Evolutionary conservation across 345 rosid genomes (phyloP).

Genomic region (Pugionium cornutum): DNA sequence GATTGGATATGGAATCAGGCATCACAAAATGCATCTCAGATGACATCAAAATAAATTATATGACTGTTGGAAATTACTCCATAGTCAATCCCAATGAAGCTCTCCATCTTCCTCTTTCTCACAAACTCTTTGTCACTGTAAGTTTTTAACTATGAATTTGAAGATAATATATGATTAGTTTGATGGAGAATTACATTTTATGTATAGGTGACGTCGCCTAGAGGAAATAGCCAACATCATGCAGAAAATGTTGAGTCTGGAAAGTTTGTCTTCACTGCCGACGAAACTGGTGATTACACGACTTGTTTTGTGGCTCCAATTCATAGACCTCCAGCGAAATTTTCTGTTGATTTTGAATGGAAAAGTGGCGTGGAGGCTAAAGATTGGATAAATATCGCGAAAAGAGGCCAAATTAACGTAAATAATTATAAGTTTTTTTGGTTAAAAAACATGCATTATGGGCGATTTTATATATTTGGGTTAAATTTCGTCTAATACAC

Average conservation of each 20-base stretch:
- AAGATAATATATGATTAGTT: neutral
- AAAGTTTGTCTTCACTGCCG: conserved; percentile 69
- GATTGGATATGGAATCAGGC: conserved; percentile 67
- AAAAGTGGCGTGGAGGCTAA: conserved; percentile 71
- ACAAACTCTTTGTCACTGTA: conserved; percentile 65
- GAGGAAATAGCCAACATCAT: conserved; percentile 57
- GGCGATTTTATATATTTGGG: no score
- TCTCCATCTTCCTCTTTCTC: conserved; percentile 55
- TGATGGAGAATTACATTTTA: neutral
- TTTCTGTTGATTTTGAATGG: conserved; percentile 77
- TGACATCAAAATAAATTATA: conserved; percentile 62
- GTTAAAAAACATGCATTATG: no score
- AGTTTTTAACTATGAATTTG: neutral
- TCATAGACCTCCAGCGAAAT: conserved; percentile 37
- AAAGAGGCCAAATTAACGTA: conserved; percentile 71
- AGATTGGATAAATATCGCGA: conserved; percentile 76
- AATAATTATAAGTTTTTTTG: neutral
- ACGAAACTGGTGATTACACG: conserved; percentile 59
- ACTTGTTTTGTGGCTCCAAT: conserved; percentile 61
- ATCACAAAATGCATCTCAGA: conserved; percentile 73
- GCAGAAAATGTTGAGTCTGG: conserved; percentile 64
- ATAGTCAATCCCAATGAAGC: conserved; percentile 60
- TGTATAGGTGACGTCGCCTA: conserved; percentile 60
- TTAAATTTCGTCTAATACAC: no score
- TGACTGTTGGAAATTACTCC: conserved; percentile 66